A percentile compares a stretch with the other conserved stretches of the same genome.
phyloP scores from a whole-genome alignment of 495 filamentous ascomycete genomes.

The Aspergillus diversus region DNA sequence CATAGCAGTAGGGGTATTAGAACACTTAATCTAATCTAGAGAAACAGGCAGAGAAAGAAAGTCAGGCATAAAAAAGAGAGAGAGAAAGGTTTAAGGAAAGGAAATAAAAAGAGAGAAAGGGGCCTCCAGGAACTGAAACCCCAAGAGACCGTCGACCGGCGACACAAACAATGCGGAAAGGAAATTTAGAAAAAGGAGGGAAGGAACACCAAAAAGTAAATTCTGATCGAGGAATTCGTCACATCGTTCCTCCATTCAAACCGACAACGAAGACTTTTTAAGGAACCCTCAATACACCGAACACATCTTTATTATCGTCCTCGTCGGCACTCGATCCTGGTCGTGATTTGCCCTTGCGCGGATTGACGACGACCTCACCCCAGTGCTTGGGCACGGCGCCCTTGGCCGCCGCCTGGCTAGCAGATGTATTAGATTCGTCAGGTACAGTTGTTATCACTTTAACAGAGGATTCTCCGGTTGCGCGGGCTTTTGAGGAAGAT shows the following conservation, averaged over 20 bases:
- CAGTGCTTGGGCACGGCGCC: constrained; percentile 48
- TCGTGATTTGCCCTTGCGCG: constrained; percentile 42
- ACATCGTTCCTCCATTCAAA: constrained; percentile 14
- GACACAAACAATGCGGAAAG: constrained; percentile 13
- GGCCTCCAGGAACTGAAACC: neutral
- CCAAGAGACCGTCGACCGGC: constrained; percentile 22
- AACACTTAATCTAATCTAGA: constrained; percentile 6
- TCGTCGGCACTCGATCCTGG: constrained; percentile 32
- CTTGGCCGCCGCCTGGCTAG: constrained; percentile 20
- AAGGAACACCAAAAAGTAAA: constrained; percentile 8
- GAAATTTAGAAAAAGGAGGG: constrained; percentile 3
- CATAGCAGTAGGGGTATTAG: constrained; percentile 7
- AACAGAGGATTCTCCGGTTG: constrained; percentile 26
- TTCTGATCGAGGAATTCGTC: constrained; percentile 16
- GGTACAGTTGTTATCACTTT: constrained; percentile 28
- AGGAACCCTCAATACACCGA: constrained; percentile 49
- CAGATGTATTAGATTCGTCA: constrained; percentile 3
- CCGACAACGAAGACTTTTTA: constrained; percentile 15
- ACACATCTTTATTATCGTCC: constrained; percentile 41
- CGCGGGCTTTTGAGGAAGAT: constrained; percentile 32
- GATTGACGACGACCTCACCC: constrained; percentile 52
- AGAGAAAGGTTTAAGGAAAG: neutral
- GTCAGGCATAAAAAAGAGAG: constrained; percentile 9
- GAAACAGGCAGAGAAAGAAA: neutral
- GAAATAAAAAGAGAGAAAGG: constrained; percentile 10